phyloP scores from a whole-genome alignment of 202 grass and related monocot genomes.

The Brachypodium distachyon region DNA sequence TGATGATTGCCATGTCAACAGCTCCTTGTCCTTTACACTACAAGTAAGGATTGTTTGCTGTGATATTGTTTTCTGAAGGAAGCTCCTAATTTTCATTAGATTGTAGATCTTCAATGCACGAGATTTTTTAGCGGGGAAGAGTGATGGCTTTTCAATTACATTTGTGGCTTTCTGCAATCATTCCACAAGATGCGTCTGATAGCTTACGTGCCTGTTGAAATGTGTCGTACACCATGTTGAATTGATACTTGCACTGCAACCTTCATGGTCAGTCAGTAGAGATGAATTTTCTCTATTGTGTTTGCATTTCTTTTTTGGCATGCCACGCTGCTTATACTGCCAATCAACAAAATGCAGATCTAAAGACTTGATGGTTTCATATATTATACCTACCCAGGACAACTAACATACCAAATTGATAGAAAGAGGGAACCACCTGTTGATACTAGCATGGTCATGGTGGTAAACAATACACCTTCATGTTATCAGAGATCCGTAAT shows the following conservation, averaged over 20 bases:
- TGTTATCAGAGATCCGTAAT: not conserved
- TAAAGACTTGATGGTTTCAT: not conserved
- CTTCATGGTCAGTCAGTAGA: not conserved
- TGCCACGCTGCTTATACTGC: not conserved
- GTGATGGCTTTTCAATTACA: not conserved
- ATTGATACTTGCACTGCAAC: not conserved
- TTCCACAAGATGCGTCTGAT: not conserved
- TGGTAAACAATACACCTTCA: not conserved
- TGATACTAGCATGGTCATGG: not conserved
- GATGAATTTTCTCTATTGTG: not conserved
- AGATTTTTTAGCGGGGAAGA: not conserved
- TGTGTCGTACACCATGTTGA: not conserved
- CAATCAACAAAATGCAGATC: not conserved
- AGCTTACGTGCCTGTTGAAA: not conserved
- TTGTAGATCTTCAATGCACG: not conserved
- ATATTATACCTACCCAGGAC: not conserved
- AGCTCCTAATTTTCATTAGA: not conserved
- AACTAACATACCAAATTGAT: not conserved
- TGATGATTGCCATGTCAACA: constrained; percentile 96
- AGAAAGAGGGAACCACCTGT: not conserved
- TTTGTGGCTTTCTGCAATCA: not conserved
- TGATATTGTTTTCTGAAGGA: constrained; percentile 15
- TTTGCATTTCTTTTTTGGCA: not conserved
- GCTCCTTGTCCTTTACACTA: constrained; percentile 82
- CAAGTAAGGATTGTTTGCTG: constrained; percentile 51